Conservation (phyloP, 495 filamentous ascomycete genomes). For the Aspergillus indologenus region DNA sequence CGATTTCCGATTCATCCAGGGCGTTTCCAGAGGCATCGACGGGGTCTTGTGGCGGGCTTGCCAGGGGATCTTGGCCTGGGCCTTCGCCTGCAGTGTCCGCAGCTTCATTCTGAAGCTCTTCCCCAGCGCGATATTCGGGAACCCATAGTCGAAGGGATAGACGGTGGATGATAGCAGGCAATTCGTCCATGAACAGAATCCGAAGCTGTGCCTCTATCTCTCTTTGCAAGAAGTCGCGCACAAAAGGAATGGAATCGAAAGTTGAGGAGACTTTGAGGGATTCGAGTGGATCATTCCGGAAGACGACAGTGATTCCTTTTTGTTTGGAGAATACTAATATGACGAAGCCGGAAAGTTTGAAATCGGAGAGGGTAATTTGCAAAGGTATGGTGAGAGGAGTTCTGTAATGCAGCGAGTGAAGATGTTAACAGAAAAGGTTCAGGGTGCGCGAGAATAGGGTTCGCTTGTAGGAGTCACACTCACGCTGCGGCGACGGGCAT, state of each 20-base stretch:
- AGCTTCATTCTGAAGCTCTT: slow-evolving; percentile 39
- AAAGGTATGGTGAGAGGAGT: slow-evolving; percentile 91
- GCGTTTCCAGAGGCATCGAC: slow-evolving; percentile 73
- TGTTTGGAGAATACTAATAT: slow-evolving; percentile 96
- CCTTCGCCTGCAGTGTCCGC: slow-evolving; percentile 36
- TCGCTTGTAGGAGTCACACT: slow-evolving; percentile 17
- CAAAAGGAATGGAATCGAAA: slow-evolving; percentile 97
- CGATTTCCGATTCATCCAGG: slow-evolving; percentile 68
- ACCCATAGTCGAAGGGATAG: slow-evolving; percentile 88
- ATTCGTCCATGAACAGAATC: slow-evolving; percentile 92
- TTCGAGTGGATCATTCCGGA: slow-evolving; percentile 96
- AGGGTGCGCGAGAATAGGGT: not conserved
- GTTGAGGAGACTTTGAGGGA: slow-evolving; percentile 97
- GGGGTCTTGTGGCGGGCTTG: slow-evolving; percentile 73
- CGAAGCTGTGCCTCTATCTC: slow-evolving; percentile 94
- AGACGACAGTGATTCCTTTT: slow-evolving; percentile 93
- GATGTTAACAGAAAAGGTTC: slow-evolving; percentile 14
- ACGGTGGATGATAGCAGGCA: slow-evolving; percentile 93
- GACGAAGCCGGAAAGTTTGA: slow-evolving; percentile 95
- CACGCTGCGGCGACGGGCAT: slow-evolving; percentile 86
- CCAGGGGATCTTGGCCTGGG: slow-evolving; percentile 69
- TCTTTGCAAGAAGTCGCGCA: slow-evolving; percentile 92
- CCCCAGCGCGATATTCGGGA: slow-evolving; percentile 73
- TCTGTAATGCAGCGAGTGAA: slow-evolving; percentile 21
- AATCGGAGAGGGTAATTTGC: slow-evolving; percentile 93